Base-by-base conservation (phyloP, 2,329 filamentous ascomycete genomes). In the Neofusicoccum kwambonambiense region DNA sequence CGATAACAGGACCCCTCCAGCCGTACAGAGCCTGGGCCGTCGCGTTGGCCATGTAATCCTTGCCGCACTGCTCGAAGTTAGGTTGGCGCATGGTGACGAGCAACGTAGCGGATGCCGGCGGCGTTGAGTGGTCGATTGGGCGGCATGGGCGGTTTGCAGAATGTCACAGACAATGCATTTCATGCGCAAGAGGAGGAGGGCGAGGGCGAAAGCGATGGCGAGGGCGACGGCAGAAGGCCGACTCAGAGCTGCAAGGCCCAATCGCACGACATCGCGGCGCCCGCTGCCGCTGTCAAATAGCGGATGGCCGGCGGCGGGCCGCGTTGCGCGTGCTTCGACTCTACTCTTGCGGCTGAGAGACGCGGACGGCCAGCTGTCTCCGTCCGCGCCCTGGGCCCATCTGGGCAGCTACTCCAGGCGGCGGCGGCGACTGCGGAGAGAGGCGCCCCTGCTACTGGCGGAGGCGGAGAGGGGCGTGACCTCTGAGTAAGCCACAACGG, bases 1-100 rank as follows among this genome's bases (percentile, higher is more conserved):
- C 65, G n/a, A 64, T 49, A 3, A 69, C 67, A 4, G 62, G 31
- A 7, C 71, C 70, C 7, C 5, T 37, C 64, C 64, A 65, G 37
- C 56, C 56, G 9, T 47, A 62, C 11, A n/a, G 7, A 2, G 7
- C 19, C 15, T 57, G 51, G 4, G 51, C 37, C 5, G 62, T 64
- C 5, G 3, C 19, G 34, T 64, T 64, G 5, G 11, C 13, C 19
- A 54, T 52, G n/a, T 35, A 56, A 44, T 52, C 15, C 27, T 22
- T 37, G 13, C 12, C 27, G 37, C 61, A 63, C 27, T 63, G 35
- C 4, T 15, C 27, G 27, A 63, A 63, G 22, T 56, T 19, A 54
- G 49, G 44, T 11, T 54, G 61, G 11, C 2, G 47, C 61, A 63
- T 63, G 44, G 57, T 31, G 7, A 41, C 27, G 27, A 42, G 22